Evolutionary conservation across 129 eudicot species (phyloP).

Genomic region (Calendula officinalis): DNA sequence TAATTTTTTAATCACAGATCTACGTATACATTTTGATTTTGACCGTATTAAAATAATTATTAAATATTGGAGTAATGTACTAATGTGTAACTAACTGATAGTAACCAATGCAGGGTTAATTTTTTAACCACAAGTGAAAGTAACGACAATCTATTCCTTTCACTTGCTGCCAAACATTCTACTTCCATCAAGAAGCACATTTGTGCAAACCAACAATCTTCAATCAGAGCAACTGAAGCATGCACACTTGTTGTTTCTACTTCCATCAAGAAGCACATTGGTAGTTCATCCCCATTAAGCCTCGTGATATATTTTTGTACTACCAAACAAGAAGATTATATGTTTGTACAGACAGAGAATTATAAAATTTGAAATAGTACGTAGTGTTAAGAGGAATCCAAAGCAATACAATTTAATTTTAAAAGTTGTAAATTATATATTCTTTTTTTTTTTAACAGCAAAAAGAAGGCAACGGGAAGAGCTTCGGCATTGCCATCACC

Average conservation of each 20-base stretch:
- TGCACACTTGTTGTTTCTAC: slow-evolving; percentile 17
- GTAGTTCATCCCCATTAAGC: background rate
- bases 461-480: too few species aligned
- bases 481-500: too few species aligned
- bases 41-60: background rate
- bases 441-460: too few species aligned
- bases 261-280: background rate
- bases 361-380: background rate
- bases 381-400: slow-evolving; percentile 13
- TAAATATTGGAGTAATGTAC: too few species aligned
- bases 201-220: slow-evolving; percentile 20
- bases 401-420: too few species aligned
- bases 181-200: slow-evolving; percentile 27
- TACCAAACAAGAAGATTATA: background rate
- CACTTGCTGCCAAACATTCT: slow-evolving; percentile 27
- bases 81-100: slow-evolving; percentile 8
- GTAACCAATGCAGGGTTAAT: slow-evolving; percentile 4
- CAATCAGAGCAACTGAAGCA: slow-evolving; percentile 19
- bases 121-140: slow-evolving; percentile 3
- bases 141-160: slow-evolving; percentile 27
- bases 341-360: background rate
- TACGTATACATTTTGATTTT: background rate
- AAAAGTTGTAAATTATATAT: too few species aligned
- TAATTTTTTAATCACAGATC: background rate
- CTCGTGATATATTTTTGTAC: slow-evolving; percentile 3